Percentiles rank a stretch among this genome's conserved stretches.
Evolutionary conservation across 352 stramenopile genomes (phyloP).

Genomic region (Globisporangium parvum): DNA sequence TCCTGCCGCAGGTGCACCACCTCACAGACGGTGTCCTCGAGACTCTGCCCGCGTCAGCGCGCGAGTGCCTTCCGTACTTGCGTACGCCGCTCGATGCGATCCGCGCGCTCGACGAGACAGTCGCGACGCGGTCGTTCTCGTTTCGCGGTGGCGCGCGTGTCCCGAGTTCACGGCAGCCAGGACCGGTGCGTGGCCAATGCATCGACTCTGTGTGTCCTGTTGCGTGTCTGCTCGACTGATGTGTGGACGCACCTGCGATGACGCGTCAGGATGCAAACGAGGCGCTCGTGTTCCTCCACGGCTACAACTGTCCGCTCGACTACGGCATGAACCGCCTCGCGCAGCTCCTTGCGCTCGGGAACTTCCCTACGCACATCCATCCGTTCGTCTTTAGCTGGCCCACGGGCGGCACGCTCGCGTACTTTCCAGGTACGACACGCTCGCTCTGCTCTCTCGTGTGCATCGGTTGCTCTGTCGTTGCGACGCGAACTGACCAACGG

Average conservation of each 20-base stretch:
- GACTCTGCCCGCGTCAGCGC: conserved; percentile 1
- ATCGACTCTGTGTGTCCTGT: not conserved
- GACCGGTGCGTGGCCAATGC: conserved; percentile 3
- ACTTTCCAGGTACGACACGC: conserved; percentile 33
- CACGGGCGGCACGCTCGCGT: conserved; percentile 49
- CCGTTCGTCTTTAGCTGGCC: conserved; percentile 75
- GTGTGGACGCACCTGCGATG: not conserved
- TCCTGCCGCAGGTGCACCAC: conserved; percentile 26
- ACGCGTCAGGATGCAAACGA: conserved; percentile 22
- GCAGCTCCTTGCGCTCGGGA: conserved; percentile 52
- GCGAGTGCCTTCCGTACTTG: conserved; percentile 7
- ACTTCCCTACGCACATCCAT: conserved; percentile 62
- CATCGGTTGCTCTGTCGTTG: too few species aligned
- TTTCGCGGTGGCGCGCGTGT: not conserved
- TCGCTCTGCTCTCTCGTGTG: too few species aligned
- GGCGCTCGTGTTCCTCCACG: conserved; percentile 56
- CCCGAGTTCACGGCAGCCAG: not conserved
- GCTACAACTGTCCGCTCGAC: conserved; percentile 66
- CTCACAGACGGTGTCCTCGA: conserved; percentile 5
- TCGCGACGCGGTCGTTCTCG: conserved; percentile 7
- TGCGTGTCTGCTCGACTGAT: not conserved
- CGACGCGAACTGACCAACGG: too few species aligned
- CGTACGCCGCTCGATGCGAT: conserved; percentile 7
- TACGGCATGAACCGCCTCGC: conserved; percentile 53
- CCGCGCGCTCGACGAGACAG: conserved; percentile 7